Evolutionary conservation across 768 basidiomycete genomes (phyloP).

Genomic region (Calvatia gigantea): DNA sequence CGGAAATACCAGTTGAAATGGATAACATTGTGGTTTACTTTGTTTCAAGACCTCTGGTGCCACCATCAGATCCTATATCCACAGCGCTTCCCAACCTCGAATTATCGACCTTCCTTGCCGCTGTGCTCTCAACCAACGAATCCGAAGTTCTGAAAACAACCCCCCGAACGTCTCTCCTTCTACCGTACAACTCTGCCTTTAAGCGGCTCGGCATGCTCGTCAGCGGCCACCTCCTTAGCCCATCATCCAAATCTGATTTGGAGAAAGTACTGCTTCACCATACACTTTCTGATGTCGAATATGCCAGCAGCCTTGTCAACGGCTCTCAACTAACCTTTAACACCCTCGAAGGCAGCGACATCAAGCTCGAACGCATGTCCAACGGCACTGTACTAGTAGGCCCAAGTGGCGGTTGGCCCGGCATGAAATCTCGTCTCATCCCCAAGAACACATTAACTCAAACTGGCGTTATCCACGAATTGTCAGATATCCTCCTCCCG

Average conservation of each 20-base stretch:
- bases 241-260: conserved; percentile 76
- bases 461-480: conserved; percentile 89
- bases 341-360: conserved; percentile 82
- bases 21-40: conserved; percentile 88
- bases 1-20: conserved; percentile 49
- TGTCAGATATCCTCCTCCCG: conserved; percentile 84
- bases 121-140: conserved; percentile 82
- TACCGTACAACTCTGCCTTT: conserved; percentile 91
- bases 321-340: conserved; percentile 71
- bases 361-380: conserved; percentile 60
- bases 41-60: conserved; percentile 76
- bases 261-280: conserved; percentile 88
- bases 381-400: conserved; percentile 52
- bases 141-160: conserved; percentile 62
- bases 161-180: conserved; percentile 75
- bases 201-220: conserved; percentile 78
- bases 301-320: conserved; percentile 54
- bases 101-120: conserved; percentile 87
- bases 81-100: conserved; percentile 81
- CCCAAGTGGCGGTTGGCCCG: conserved; percentile 77
- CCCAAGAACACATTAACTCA: conserved; percentile 72
- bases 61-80: conserved; percentile 78
- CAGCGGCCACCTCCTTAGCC: conserved; percentile 79
- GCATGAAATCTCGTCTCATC: conserved; percentile 57
- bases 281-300: conserved; percentile 71